Base-by-base conservation (phyloP, 495 filamentous ascomycete species). In the Penicillium ucsense region DNA sequence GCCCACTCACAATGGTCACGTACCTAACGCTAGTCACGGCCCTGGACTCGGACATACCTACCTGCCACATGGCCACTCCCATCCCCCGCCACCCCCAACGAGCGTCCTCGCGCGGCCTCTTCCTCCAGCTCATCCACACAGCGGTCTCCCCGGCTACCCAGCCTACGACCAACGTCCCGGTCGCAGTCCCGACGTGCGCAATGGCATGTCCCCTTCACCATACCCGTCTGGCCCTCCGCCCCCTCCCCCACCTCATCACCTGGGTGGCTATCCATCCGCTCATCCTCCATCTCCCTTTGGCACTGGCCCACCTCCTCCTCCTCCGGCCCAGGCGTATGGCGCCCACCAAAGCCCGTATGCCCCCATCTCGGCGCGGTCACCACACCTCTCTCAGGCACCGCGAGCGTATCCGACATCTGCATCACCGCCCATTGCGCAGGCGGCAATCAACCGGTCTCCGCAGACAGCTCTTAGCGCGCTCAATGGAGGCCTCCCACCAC, bases 361-460 rank as follows among this genome's bases (percentile, higher is more conserved):
- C 29, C 63, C 58, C 8, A 61, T 63, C 8, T 54, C 61, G 54
- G 62, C 63, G 7, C 61, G 67, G 3, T 72, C 73, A 9, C 65
- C 72, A n/a, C 68, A 62, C 50, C 54, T 58, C 20, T 60, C 60
- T n/a, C 66, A 70, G 27, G 43, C 66, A 5, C 59, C 66, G 12
- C 68, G 70, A 10, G 49, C 66, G 29, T 71, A 65, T 42, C 64
- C 69, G n/a, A 60, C 75, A 31, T 76, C 74, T 2, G 66, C 66
- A 12, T 72, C 70, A n/a, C 69, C 66, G 11, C 73, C 74, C 0
- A 60, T 72, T 31, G 54, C 71, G 28, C 60, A 71, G 29, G 67
- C 66, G 4, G 71, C 68, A 7, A 59, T 69, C 9, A 66, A 64
- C 31, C 71, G 60, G 27, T 73, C 71, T 3, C 70, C 71, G 0